These are phyloP conservation scores for Bipolaris sorokiniana DNA, from an alignment of 2,329 filamentous ascomycete species.

Conservation along the genomic window DNA sequence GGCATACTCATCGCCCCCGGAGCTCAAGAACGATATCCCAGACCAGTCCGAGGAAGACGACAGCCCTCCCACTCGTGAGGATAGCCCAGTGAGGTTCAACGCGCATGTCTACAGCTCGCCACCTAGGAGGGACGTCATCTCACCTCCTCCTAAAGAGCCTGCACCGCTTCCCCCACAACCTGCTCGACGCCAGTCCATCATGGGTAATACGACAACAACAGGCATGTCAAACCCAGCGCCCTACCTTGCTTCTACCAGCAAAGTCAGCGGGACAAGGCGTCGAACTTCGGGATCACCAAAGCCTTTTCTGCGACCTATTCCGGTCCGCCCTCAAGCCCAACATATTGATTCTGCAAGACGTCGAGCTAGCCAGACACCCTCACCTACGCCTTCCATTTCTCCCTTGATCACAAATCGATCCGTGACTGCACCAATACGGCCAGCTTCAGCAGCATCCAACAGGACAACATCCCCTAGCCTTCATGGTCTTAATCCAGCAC, in stretches of 20 bases:
- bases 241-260: constrained; percentile 13
- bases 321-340: constrained; percentile 43
- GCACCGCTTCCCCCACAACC: constrained; percentile 33
- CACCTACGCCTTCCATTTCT: constrained; percentile 29
- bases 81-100: constrained; percentile 33
- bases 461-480: constrained; percentile 18
- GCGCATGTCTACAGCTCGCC: constrained; percentile 33
- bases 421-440: constrained; percentile 38
- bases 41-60: constrained; percentile 1
- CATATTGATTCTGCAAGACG: constrained; percentile 39
- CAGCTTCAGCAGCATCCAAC: constrained; percentile 24
- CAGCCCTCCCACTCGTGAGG: constrained; percentile 19
- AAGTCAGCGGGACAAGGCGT: constrained; percentile 20
- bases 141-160: constrained; percentile 38
- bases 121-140: constrained; percentile 35
- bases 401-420: constrained; percentile 38
- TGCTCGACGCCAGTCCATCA: constrained; percentile 34
- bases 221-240: constrained; percentile 7
- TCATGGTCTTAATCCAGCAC: constrained; percentile 17
- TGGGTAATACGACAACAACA: constrained; percentile 24
- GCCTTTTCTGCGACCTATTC: constrained; percentile 46
- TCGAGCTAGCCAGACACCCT: constrained; percentile 35
- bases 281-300: constrained; percentile 45
- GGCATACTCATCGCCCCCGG: constrained; percentile 9
- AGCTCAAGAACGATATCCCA: constrained; percentile 2